A percentile compares a stretch with the other conserved stretches of the same genome.
Conservation (phyloP, 495 filamentous ascomycete genomes). For the Talaromyces proteolyticus region DNA sequence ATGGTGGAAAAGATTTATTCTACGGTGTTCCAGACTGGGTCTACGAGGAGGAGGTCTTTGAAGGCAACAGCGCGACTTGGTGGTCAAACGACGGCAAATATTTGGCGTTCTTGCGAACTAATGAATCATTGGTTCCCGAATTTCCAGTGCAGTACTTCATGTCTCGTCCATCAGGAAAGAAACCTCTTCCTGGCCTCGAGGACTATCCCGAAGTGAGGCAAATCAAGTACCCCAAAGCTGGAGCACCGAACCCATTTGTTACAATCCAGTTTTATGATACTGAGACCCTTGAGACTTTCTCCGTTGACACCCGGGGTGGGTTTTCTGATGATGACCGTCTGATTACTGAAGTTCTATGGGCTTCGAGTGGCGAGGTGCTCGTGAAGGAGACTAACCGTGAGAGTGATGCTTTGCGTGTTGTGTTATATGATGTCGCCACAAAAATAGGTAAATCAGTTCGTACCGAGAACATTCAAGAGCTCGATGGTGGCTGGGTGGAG, state of each 20-base stretch:
- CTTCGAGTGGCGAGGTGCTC: slow-evolving; percentile 67
- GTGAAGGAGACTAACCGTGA: slow-evolving; percentile 91
- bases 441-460: slow-evolving; percentile 77
- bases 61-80: slow-evolving; percentile 80
- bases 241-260: slow-evolving; percentile 87
- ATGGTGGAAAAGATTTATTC: slow-evolving; percentile 82
- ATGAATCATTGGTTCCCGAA: slow-evolving; percentile 86
- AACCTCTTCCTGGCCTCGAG: slow-evolving; percentile 68
- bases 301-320: slow-evolving; percentile 67
- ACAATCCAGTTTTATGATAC: slow-evolving; percentile 86
- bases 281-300: slow-evolving; percentile 70
- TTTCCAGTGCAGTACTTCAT: slow-evolving; percentile 94
- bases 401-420: slow-evolving; percentile 81
- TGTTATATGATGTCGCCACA: slow-evolving; percentile 72
- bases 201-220: slow-evolving; percentile 83
- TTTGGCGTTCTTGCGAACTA: slow-evolving; percentile 85
- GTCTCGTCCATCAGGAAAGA: slow-evolving; percentile 73
- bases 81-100: slow-evolving; percentile 86
- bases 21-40: slow-evolving; percentile 99
- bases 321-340: slow-evolving; percentile 78
- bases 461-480: slow-evolving; percentile 64
- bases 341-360: slow-evolving; percentile 93
- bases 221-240: slow-evolving; percentile 97
- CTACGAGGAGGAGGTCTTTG: slow-evolving; percentile 94
- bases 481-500: slow-evolving; percentile 98